Evolutionary conservation across 345 rosid species (phyloP).

Genomic region (Corchorus capsularis): DNA sequence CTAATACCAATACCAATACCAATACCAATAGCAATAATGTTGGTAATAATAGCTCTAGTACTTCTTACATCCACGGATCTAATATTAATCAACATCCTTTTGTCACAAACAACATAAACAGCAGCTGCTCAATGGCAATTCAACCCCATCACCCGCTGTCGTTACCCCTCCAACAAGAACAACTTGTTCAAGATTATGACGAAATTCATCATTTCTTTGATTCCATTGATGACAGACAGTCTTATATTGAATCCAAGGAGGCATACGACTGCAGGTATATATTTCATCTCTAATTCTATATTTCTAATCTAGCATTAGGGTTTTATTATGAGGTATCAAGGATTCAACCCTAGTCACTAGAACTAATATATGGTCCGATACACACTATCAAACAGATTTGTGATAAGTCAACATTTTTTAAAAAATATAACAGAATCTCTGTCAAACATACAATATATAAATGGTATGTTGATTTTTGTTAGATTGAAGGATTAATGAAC

Average conservation of each 20-base stretch:
- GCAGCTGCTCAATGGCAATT: slow-evolving; percentile 35
- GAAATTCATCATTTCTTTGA: slow-evolving; percentile 80
- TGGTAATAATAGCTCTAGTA: slow-evolving; percentile 36
- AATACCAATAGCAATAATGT: slow-evolving; percentile 22
- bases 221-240: slow-evolving; percentile 76
- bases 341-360: neutral
- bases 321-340: neutral
- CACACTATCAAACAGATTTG: no score
- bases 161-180: slow-evolving; percentile 40
- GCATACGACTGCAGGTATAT: slow-evolving; percentile 52
- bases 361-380: no score
- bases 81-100: slow-evolving; percentile 43
- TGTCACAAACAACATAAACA: slow-evolving; percentile 19
- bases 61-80: slow-evolving; percentile 35
- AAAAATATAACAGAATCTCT: no score
- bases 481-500: neutral
- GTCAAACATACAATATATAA: no score
- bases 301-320: no score
- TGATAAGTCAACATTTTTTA: no score
- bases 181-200: slow-evolving; percentile 62
- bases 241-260: slow-evolving; percentile 67
- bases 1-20: slow-evolving; percentile 7
- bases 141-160: slow-evolving; percentile 66
- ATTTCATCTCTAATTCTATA: neutral
- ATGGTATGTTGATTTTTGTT: neutral